Base-by-base conservation (phyloP, 495 filamentous ascomycete genomes). In the Cladorrhinum samala region DNA sequence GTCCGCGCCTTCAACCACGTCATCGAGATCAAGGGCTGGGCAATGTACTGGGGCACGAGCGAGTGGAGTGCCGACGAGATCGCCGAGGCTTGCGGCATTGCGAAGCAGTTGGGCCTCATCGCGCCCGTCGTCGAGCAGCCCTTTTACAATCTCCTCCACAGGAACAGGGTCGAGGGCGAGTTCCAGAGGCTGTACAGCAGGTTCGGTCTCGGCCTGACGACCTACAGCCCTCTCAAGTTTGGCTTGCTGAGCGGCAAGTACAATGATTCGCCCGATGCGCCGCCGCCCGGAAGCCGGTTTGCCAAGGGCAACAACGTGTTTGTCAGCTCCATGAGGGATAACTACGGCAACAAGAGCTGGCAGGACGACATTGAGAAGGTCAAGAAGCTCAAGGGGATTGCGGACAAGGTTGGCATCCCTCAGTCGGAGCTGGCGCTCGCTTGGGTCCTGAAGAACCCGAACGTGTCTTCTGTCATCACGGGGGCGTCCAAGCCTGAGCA, bases 171-270 rank as follows among this genome's bases (percentile, higher is more conserved):
- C 59, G 79, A 90, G 67, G 70, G 75, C 40, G 81, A 91, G 60
- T 88, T 78, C 69, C 74, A 76, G 49, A 74, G 67, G 21, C 65
- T 89, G 16, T 89, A 84, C 59, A 68, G 77, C 40, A 73, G 81
- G 5, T 79, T 81, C 54, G 80, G 84, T 9, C 67, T 84, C n/a
- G 84, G 86, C 2, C 59, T 87, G 53, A 89, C 87, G 1, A 78
- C 77, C 1, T 91, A 77, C 62, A 81, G 76, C 5, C 87, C 87
- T 2, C 67, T 91, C 37, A 81, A 83, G 58, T 76, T 74, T 18
- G 87, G 87, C 0, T 55, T 89, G 9, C 66, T 91, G 53, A 87
- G 81, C 1, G 87, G 87, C 5, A 91, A 90, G 67, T 91, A 91
- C 68, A 88, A 88, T 65, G 77, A 86, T 37, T 74, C 55, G 8